These are phyloP conservation scores for Auriscalpium orientale DNA, from an alignment of 768 basidiomycete genomes.

Conservation along the genomic window DNA sequence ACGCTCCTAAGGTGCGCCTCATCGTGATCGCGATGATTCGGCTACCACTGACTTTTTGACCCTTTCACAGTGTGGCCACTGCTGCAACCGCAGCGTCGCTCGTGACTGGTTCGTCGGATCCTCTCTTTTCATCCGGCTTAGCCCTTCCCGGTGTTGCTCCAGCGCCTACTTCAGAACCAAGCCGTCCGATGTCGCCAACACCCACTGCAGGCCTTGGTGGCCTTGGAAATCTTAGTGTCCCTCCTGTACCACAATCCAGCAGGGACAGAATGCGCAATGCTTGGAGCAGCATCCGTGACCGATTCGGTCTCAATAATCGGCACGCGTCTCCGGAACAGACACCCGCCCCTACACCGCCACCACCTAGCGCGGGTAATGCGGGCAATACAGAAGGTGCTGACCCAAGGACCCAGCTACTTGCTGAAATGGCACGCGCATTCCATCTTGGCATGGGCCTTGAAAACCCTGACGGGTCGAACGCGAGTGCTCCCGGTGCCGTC, in stretches of 20 bases:
- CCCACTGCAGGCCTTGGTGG: constrained; percentile 29
- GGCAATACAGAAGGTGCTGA: constrained; percentile 25
- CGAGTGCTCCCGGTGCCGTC: background rate
- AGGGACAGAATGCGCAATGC: constrained; percentile 48
- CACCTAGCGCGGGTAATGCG: background rate
- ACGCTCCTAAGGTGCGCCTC: constrained; percentile 66
- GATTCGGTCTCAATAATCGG: constrained; percentile 41
- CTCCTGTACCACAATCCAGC: constrained; percentile 12
- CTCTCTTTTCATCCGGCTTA: constrained; percentile 53
- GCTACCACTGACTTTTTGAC: background rate
- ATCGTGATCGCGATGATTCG: background rate
- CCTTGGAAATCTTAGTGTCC: constrained; percentile 22
- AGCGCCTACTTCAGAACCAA: constrained; percentile 5
- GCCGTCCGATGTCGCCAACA: constrained; percentile 34
- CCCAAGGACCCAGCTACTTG: constrained; percentile 58
- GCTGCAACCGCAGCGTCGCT: constrained; percentile 86
- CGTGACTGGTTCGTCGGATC: constrained; percentile 63
- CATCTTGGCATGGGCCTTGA: constrained; percentile 51
- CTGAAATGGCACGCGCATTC: constrained; percentile 77
- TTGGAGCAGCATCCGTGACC: constrained; percentile 63
- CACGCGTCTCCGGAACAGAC: background rate
- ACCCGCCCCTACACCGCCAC: background rate
- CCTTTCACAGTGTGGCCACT: constrained; percentile 62
- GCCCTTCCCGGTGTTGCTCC: constrained; percentile 26
- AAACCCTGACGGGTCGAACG: constrained; percentile 5